These are phyloP conservation scores for Primulina eburnea DNA, from an alignment of 257 asterid species.

Conservation along the genomic window DNA sequence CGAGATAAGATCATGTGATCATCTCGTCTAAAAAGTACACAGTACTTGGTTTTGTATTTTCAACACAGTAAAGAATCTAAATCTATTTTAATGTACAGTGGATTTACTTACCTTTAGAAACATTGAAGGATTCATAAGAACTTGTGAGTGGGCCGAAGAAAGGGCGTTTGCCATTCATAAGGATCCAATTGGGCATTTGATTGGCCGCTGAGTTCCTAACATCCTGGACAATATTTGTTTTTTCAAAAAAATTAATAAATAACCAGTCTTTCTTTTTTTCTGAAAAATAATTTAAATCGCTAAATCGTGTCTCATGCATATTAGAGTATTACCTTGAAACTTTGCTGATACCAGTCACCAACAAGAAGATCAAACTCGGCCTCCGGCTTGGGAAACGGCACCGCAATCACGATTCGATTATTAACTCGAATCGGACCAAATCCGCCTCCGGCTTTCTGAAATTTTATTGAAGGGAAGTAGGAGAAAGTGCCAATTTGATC, in stretches of 20 bases:
- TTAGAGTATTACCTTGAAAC: conserved; percentile 37
- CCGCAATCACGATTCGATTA: conserved; percentile 26
- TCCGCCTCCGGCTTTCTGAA: conserved; percentile 53
- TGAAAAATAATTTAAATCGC: too few species aligned
- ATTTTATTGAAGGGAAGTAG: conserved; percentile 45
- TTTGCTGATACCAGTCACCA: conserved; percentile 62
- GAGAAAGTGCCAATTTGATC: conserved; percentile 58
- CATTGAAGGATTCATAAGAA: conserved; percentile 43
- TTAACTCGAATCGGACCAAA: conserved; percentile 52
- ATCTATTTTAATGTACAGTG: too few species aligned
- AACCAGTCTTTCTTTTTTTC: too few species aligned
- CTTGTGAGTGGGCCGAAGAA: conserved; percentile 28
- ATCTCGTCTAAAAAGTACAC: too few species aligned
- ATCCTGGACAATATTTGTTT: conserved; percentile 25
- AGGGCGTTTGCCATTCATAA: conserved; percentile 73
- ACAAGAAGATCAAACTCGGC: conserved; percentile 51
- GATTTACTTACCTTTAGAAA: conserved; percentile 37
- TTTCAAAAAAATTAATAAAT: too few species aligned
- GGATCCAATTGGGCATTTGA: conserved; percentile 36
- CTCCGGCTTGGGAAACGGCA: conserved; percentile 43
- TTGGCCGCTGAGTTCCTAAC: conserved; percentile 20
- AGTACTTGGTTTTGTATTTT: too few species aligned
- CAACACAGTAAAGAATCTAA: too few species aligned
- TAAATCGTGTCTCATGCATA: too few species aligned
- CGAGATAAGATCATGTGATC: too few species aligned